These are phyloP conservation scores for Epithemia pelagica DNA, from an alignment of 108 stramenopile species.

Conservation along the genomic window DNA sequence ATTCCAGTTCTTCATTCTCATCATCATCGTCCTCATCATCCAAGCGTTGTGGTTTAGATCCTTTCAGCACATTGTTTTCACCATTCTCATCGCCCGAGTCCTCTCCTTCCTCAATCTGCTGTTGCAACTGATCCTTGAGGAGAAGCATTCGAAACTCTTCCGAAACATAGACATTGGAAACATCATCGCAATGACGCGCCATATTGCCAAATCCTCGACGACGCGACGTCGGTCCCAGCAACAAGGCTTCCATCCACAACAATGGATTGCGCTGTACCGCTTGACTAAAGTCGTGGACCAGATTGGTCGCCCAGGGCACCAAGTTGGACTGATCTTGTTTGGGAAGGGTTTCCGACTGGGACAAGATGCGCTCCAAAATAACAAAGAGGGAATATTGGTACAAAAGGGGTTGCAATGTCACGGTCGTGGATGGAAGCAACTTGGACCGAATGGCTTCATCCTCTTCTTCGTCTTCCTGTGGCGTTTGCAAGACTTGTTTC, in stretches of 20 bases:
- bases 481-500: conserved; percentile 4
- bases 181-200: conserved; percentile 38
- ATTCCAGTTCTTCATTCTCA: conserved; percentile 10
- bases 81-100: neutral
- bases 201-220: conserved; percentile 24
- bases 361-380: conserved; percentile 61
- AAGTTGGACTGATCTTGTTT: conserved; percentile 44
- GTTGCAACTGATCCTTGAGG: conserved; percentile 24
- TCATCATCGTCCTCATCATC: conserved; percentile 4
- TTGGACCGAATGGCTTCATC: conserved; percentile 15
- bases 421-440: conserved; percentile 36
- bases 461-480: conserved; percentile 28
- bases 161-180: conserved; percentile 69
- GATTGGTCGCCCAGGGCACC: conserved; percentile 46
- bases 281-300: conserved; percentile 61
- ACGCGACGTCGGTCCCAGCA: conserved; percentile 58
- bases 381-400: conserved; percentile 71
- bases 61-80: neutral
- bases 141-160: conserved; percentile 77
- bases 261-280: conserved; percentile 66
- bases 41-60: too few species aligned
- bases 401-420: conserved; percentile 80
- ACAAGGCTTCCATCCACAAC: conserved; percentile 74
- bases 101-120: neutral
- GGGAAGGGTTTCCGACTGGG: conserved; percentile 43